Conservation (phyloP, 768 basidiomycete genomes). For the Calvatia gigantea region DNA sequence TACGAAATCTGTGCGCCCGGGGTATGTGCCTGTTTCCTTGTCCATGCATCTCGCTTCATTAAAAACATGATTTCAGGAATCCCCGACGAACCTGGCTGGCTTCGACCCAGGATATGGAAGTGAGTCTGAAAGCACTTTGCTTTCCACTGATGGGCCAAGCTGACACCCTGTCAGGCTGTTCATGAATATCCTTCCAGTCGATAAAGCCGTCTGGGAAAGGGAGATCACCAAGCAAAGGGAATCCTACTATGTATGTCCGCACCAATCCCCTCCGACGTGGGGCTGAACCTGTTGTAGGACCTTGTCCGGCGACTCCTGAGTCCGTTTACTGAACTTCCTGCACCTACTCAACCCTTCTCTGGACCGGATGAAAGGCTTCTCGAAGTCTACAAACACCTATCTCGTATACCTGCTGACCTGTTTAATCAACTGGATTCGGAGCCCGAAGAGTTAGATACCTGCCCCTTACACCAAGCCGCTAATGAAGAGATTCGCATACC, state of each 20-base stretch:
- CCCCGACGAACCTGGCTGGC: constrained; percentile 70
- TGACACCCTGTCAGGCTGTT: constrained; percentile 43
- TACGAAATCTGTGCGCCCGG: constrained; percentile 55
- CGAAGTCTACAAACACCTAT: constrained; percentile 51
- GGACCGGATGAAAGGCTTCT: constrained; percentile 44
- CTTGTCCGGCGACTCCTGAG: constrained; percentile 61
- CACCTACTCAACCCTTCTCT: constrained; percentile 35
- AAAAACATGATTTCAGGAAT: constrained; percentile 51
- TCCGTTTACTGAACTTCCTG: constrained; percentile 44
- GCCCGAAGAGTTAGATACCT: constrained; percentile 39
- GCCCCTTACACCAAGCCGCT: constrained; percentile 49
- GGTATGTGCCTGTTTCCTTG: constrained; percentile 38
- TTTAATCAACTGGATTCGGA: constrained; percentile 50
- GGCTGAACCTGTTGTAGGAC: constrained; percentile 39
- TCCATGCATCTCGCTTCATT: constrained; percentile 10
- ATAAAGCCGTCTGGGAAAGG: constrained; percentile 56
- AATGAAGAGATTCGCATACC: constrained; percentile 43
- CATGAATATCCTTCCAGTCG: constrained; percentile 55
- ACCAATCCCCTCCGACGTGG: neutral
- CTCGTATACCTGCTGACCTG: constrained; percentile 47
- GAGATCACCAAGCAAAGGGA: constrained; percentile 61
- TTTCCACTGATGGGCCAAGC: neutral
- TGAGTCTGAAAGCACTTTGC: constrained; percentile 27
- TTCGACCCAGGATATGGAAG: constrained; percentile 79
- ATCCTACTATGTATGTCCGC: constrained; percentile 62